Evolutionary conservation across 495 filamentous ascomycete species (phyloP), one percentile per base, ranked within the genome.

Genomic region (Usnea hakonensis): DNA sequence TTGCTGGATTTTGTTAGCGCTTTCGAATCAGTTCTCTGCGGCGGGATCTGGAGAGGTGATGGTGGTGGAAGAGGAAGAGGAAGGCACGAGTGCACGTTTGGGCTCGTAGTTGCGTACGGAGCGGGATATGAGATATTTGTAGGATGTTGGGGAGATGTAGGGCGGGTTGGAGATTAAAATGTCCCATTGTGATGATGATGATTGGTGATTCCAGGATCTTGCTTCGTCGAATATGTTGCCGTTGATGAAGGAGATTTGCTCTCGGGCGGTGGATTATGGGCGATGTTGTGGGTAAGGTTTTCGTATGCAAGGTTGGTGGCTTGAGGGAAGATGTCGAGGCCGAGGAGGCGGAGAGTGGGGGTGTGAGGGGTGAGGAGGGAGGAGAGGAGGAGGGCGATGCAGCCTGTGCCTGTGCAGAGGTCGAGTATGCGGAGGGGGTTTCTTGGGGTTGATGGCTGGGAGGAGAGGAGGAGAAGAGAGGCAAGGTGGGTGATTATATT

Each of bases 81-180:
- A 6, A 26, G 89, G 92, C 0, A 97, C 88, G 9, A 97, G 74
- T 6, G 94, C 94, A 8, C 85, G 66, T 60, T 75, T 79, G 0
- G 94, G 94, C 74, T 98, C 94, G 70, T 81, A 89, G 23, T 81
- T 83, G 5, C 92, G 79, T 30, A 97, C 94, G 32, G 85, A 89
- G 52, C 87, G 83, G 0, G 79, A 75, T 0, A 87, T 91, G 0
- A 77, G 82, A 5, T 76, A 79, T 14, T 70, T 75, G 65, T 88
- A 95, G 2, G 77, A 76, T 0, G 57, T 21, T 0, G 71, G 69
- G 14, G 91, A 93, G 55, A 98, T 87, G 72, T 98, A 97, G 0
- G 94, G 94, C 14, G 94, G 94, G 72, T 98, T 98, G 5, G 87
- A 84, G 38, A 91, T 83, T 0, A 98, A 70, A n/a, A 98, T 69